Conservation (phyloP, 1,284 basidiomycete species). For the Inonotus hispidus region DNA sequence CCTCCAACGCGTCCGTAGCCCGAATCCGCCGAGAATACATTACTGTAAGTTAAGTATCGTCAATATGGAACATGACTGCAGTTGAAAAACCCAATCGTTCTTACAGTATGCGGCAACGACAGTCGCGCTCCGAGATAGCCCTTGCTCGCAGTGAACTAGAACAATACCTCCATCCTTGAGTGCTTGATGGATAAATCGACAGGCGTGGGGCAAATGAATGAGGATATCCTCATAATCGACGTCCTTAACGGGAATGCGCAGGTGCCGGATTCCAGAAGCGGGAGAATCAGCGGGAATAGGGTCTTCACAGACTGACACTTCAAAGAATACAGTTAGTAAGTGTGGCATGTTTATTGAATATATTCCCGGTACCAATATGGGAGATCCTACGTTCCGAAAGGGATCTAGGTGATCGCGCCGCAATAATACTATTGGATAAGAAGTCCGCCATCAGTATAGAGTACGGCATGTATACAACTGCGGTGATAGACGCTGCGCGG, state of each 20-base stretch:
- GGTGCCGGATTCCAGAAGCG: conserved; percentile 63
- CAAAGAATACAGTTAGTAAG: neutral
- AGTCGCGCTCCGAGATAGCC: conserved; percentile 76
- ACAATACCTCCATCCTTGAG: conserved; percentile 62
- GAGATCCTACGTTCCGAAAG: conserved; percentile 70
- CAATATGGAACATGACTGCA: neutral
- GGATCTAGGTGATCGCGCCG: conserved; percentile 67
- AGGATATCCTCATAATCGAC: conserved; percentile 80
- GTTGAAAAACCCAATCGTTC: conserved; percentile 1
- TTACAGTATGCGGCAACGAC: conserved; percentile 78
- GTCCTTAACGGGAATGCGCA: conserved; percentile 72
- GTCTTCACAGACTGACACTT: conserved; percentile 63
- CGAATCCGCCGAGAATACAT: conserved; percentile 64
- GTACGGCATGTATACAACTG: conserved; percentile 18
- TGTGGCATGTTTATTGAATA: neutral
- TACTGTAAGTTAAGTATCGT: conserved; percentile 40
- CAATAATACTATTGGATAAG: conserved; percentile 48
- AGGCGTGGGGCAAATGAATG: conserved; percentile 70
- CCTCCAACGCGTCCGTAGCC: conserved; percentile 54
- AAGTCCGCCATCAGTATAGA: conserved; percentile 22
- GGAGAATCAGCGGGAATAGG: conserved; percentile 69
- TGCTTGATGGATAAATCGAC: conserved; percentile 76
- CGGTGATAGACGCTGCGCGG: conserved; percentile 18
- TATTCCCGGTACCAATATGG: conserved; percentile 42
- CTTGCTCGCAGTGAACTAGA: conserved; percentile 81